Base-by-base conservation (phyloP, 805 yeast species). In the Candida bentonensis region DNA sequence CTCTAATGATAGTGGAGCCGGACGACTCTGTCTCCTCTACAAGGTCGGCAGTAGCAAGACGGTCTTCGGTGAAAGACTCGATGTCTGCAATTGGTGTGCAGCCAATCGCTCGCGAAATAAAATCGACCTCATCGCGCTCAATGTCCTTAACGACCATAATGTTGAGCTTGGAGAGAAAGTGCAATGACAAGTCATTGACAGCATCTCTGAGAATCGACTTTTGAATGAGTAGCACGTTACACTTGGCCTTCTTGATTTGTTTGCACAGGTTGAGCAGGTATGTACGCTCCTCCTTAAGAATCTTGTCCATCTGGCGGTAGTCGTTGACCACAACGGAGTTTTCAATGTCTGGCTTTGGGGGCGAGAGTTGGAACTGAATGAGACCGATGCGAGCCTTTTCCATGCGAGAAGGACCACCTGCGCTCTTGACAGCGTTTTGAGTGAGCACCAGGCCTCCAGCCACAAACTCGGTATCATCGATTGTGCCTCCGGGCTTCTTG, bases 241-340 rank as follows among this genome's bases (percentile, higher is more conserved):
- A 92, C 66, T 88, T 92, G 52, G 96, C 82, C 72, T 92, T 92
- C 61, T 94, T 92, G 67, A 92, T 86, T 61, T 85, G 86, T 66
- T 92, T 92, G 70, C 96, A 88, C 61, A 92, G 83, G 63, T 89
- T 89, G 60, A 92, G 74, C 58, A 92, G 68, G 61, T 92, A 92
- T 23, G 95, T 92, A 62, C 99, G 80, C 71, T 92, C 98, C 67
- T 92, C 99, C 61, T 94, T 92, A 60, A 92, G 72, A 54, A 92
- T 92, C 68, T 89, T 92, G 66, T 92, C 99, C 99, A 92, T 92
- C 66, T 92, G 98, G 65, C 98, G 78, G 69, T 92, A 92, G 64
- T 92, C 99, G 60, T 84, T 92, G 45, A 92, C 97, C 46, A 92
- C 95, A 42, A 92, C 89, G 60, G 88, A 89, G 64, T 92, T 92